Conservation (phyloP, 2,329 filamentous ascomycete species). For the Pseudocercospora vitis region DNA sequence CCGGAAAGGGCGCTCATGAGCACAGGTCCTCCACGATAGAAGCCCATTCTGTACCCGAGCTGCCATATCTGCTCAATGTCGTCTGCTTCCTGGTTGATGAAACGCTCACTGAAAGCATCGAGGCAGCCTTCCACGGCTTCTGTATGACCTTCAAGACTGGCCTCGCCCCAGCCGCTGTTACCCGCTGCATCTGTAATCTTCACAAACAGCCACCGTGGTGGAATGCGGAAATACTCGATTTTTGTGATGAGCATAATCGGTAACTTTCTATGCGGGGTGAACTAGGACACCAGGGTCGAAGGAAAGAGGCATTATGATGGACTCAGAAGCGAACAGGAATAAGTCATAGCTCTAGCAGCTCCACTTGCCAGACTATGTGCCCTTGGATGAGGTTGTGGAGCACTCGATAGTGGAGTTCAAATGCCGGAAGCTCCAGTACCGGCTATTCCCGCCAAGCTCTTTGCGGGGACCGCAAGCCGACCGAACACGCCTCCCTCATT, state of each 20-base stretch:
- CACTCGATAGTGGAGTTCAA: too few species aligned
- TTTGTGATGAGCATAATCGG: constrained; percentile 54
- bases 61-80: constrained; percentile 83
- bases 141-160: constrained; percentile 69
- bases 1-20: constrained; percentile 78
- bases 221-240: constrained; percentile 73
- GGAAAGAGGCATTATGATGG: background rate
- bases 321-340: background rate
- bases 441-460: too few species aligned
- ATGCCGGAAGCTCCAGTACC: too few species aligned
- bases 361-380: too few species aligned
- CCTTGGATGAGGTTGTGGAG: too few species aligned
- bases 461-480: too few species aligned
- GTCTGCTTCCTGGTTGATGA: constrained; percentile 68
- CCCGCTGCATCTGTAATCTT: constrained; percentile 69
- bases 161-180: constrained; percentile 52
- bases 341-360: too few species aligned
- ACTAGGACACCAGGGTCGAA: background rate
- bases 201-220: constrained; percentile 74
- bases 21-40: constrained; percentile 75
- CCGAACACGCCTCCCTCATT: too few species aligned
- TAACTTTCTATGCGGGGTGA: background rate
- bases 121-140: constrained; percentile 73
- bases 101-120: constrained; percentile 63
- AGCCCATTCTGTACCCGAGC: constrained; percentile 64